These are phyloP conservation scores for Dioscorea dumetorum DNA, from an alignment of 106 monocot genomes.

Conservation along the genomic window DNA sequence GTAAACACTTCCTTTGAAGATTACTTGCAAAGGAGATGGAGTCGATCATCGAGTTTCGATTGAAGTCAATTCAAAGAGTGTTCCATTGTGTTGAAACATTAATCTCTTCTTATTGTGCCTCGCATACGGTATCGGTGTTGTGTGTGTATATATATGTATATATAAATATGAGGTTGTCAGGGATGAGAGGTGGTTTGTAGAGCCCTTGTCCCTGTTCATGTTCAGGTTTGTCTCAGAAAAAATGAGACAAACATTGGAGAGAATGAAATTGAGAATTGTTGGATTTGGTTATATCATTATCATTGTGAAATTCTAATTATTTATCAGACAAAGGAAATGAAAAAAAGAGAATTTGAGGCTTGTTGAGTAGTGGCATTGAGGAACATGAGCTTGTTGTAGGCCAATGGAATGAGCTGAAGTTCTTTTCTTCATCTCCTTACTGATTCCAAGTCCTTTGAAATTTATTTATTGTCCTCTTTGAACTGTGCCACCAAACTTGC, in stretches of 20 bases:
- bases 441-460: too few relatives aligned
- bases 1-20: conserved; percentile 60
- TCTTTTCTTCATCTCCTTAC: too few relatives aligned
- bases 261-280: neutral
- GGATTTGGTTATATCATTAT: neutral
- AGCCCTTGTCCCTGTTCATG: conserved; percentile 22
- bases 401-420: too few relatives aligned
- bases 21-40: conserved; percentile 60
- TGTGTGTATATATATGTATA: neutral
- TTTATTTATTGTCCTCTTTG: too few relatives aligned
- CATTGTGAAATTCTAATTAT: neutral
- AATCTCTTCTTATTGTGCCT: neutral
- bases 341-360: too few relatives aligned
- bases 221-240: neutral
- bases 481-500: too few relatives aligned
- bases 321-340: neutral
- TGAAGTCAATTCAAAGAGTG: conserved; percentile 16
- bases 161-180: neutral
- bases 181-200: conserved; percentile 35
- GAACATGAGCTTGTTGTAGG: too few relatives aligned
- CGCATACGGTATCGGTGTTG: too few relatives aligned
- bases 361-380: too few relatives aligned
- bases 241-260: neutral
- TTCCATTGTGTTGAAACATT: neutral
- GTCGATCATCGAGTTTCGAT: conserved; percentile 64